Percentiles rank a stretch among this genome's conserved stretches.
Evolutionary conservation across 805 yeast species (phyloP).

Genomic region (Suhomyces canberraensis): DNA sequence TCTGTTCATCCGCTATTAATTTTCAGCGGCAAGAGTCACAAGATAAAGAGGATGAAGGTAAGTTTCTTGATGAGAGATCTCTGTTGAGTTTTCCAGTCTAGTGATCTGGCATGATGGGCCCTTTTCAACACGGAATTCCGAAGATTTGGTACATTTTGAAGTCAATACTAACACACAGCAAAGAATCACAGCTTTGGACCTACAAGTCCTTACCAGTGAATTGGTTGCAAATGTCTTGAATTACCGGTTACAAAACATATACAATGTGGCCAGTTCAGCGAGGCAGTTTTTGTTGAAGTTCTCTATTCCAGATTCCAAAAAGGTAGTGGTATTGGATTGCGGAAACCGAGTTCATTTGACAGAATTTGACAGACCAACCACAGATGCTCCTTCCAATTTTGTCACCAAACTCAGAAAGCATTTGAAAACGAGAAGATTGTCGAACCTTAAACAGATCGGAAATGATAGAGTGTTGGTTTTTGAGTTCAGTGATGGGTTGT

Average conservation of each 20-base stretch:
- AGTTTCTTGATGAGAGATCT: too few species aligned
- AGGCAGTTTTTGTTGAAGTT: constrained; percentile 79
- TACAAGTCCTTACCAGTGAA: constrained; percentile 68
- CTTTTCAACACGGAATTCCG: too few species aligned
- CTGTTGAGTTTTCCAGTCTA: too few species aligned
- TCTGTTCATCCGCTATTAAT: too few species aligned
- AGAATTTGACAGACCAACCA: constrained; percentile 74
- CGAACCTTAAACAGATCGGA: constrained; percentile 69
- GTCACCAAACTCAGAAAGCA: constrained; percentile 85
- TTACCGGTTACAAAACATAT: constrained; percentile 78
- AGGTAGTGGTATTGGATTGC: constrained; percentile 73
- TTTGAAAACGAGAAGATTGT: constrained; percentile 72
- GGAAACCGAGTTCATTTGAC: constrained; percentile 82
- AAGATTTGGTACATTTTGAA: too few species aligned
- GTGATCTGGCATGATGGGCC: too few species aligned
- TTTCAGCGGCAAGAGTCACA: too few species aligned
- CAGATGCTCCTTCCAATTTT: constrained; percentile 80
- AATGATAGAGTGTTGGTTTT: constrained; percentile 82
- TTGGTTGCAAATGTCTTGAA: constrained; percentile 54
- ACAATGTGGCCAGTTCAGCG: constrained; percentile 68
- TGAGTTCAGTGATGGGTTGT: constrained; percentile 79
- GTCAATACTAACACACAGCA: constrained; percentile 48
- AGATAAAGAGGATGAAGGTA: too few species aligned
- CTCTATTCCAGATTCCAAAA: constrained; percentile 77
- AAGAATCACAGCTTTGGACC: constrained; percentile 80